phyloP scores from a whole-genome alignment of 495 filamentous ascomycete species.

The Aeminium ludgeri region DNA sequence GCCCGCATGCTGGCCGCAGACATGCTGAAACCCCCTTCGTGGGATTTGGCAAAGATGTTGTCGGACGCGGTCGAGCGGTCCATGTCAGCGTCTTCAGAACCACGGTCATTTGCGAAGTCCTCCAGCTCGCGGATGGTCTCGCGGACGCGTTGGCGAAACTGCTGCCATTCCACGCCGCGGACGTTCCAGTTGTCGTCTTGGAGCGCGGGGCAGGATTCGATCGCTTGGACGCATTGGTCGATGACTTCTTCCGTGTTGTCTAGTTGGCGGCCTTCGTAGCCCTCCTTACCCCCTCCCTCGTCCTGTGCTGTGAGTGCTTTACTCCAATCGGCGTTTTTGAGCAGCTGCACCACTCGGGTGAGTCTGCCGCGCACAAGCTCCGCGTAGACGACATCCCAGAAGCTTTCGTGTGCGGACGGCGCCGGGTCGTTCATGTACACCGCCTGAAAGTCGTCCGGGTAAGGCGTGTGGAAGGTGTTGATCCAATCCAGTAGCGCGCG shows the following conservation, averaged over 20 bases:
- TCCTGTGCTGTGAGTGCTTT: conserved; percentile 42
- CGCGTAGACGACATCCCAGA: conserved; percentile 62
- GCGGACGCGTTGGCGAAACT: conserved; percentile 55
- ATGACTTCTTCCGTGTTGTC: conserved; percentile 54
- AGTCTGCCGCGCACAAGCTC: conserved; percentile 56
- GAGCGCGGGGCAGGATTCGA: conserved; percentile 54
- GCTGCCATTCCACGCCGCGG: conserved; percentile 53
- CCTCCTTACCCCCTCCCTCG: conserved; percentile 40
- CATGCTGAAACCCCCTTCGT: conserved; percentile 27
- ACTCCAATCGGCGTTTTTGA: conserved; percentile 59
- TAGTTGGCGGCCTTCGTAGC: conserved; percentile 55
- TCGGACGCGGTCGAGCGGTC: conserved; percentile 18
- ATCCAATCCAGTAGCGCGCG: conserved; percentile 67
- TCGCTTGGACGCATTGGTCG: conserved; percentile 42
- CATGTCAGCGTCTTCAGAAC: conserved; percentile 30
- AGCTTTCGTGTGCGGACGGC: conserved; percentile 52
- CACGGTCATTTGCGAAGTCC: conserved; percentile 55
- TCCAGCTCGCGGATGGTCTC: conserved; percentile 49
- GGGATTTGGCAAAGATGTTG: conserved; percentile 37
- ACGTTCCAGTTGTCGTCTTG: conserved; percentile 57
- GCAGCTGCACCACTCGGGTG: conserved; percentile 38
- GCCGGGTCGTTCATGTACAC: conserved; percentile 46
- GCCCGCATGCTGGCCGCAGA: conserved; percentile 53
- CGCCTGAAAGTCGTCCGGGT: conserved; percentile 39
- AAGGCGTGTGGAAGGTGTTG: conserved; percentile 47